These are phyloP conservation scores for Starmerella stigmatis DNA, from an alignment of 805 yeast genomes.

Conservation along the genomic window DNA sequence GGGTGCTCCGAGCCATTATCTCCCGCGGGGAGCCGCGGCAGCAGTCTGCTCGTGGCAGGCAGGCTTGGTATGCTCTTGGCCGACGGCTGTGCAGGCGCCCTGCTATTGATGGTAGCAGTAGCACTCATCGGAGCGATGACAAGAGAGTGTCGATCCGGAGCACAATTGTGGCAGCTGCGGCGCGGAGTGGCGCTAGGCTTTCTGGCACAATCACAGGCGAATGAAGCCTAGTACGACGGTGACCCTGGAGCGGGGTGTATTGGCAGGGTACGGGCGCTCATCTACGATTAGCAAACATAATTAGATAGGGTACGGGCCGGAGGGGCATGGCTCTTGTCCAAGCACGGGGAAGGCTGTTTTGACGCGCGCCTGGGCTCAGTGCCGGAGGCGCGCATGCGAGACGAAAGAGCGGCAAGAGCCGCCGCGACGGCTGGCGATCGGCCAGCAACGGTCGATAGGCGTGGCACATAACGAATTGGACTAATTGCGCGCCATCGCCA, in stretches of 20 bases:
- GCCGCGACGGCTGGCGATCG: no score
- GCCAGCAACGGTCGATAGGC: no score
- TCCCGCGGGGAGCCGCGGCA: slow-evolving; percentile 4
- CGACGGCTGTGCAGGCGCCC: not conserved
- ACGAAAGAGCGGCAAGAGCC: no score
- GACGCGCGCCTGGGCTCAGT: not conserved
- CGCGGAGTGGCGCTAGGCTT: not conserved
- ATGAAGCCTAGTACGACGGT: no score
- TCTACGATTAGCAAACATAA: slow-evolving; percentile 8
- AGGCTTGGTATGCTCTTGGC: slow-evolving; percentile 1
- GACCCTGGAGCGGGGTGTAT: slow-evolving; percentile 6
- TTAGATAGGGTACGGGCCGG: not conserved
- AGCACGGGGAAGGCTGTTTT: not conserved
- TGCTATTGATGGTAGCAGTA: slow-evolving; percentile 3
- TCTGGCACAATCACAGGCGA: no score
- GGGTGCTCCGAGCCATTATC: slow-evolving; percentile 14
- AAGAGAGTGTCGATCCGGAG: not conserved
- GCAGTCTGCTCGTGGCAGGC: slow-evolving; percentile 8
- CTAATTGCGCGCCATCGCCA: no score
- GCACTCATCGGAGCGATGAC: not conserved
- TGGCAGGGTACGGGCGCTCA: slow-evolving; percentile 4
- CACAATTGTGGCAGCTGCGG: slow-evolving; percentile 1
- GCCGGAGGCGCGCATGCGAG: no score
- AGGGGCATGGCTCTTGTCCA: not conserved
- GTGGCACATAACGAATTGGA: no score